Evolutionary conservation across 306 rosid species (phyloP).

Genomic region (Malus sieversii): DNA sequence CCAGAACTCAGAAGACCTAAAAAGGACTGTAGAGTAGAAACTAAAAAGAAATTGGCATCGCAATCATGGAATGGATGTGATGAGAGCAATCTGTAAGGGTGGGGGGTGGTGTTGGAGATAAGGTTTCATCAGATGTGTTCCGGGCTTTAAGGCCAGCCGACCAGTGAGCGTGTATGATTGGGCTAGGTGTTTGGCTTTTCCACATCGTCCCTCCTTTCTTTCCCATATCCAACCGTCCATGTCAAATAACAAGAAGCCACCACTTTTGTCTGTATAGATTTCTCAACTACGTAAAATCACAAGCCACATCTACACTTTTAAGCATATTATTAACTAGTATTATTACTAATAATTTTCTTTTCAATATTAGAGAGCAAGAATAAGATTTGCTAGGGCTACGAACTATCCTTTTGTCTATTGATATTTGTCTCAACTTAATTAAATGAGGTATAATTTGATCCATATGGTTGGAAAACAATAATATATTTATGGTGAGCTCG

Average conservation of each 20-base stretch:
- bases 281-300: constrained; percentile 7
- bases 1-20: not conserved
- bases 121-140: constrained; percentile 64
- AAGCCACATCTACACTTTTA: not conserved
- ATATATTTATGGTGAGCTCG: too few relatives aligned
- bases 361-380: too few relatives aligned
- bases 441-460: too few relatives aligned
- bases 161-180: constrained; percentile 36
- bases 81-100: not conserved
- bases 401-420: too few relatives aligned
- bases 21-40: not conserved
- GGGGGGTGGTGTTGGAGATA: constrained; percentile 46
- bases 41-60: constrained; percentile 9
- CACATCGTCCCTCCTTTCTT: constrained; percentile 9
- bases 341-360: too few relatives aligned
- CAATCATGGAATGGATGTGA: constrained; percentile 23
- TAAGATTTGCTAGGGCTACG: too few relatives aligned
- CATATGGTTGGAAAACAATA: too few relatives aligned
- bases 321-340: not conserved
- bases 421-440: too few relatives aligned
- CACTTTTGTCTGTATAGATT: constrained; percentile 32
- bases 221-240: constrained; percentile 39
- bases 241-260: constrained; percentile 26
- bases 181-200: constrained; percentile 61
- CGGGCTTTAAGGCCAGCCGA: constrained; percentile 51